These are phyloP conservation scores for Daldinia childiae DNA, from an alignment of 495 filamentous ascomycete genomes.

Conservation along the genomic window DNA sequence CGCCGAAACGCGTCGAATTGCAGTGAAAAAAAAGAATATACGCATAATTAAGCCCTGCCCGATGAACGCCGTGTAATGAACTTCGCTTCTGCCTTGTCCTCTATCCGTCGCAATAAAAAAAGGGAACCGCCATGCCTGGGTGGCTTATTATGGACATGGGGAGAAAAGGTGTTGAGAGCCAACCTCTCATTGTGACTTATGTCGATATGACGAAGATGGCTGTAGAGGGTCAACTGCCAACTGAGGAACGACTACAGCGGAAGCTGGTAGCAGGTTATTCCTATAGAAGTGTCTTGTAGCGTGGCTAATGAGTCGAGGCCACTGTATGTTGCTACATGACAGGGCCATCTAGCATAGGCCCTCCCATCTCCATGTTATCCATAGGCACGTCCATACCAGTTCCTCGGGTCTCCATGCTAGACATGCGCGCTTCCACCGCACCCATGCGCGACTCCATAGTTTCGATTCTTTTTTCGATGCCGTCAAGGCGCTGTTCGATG, in stretches of 20 bases:
- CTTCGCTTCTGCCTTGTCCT: slow-evolving; percentile 13
- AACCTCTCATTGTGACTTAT: not conserved
- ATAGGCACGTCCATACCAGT: slow-evolving; percentile 56
- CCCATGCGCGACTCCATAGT: slow-evolving; percentile 53
- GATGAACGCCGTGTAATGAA: slow-evolving; percentile 26
- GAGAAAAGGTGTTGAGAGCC: not conserved
- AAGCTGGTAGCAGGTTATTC: not conserved
- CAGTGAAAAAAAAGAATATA: slow-evolving; percentile 15
- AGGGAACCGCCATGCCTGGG: not conserved
- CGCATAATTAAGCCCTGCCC: slow-evolving; percentile 27
- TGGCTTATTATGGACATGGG: not conserved
- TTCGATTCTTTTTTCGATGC: slow-evolving; percentile 56
- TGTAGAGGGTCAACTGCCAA: not conserved
- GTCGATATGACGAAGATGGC: not conserved
- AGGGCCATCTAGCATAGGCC: slow-evolving; percentile 39
- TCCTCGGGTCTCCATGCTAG: slow-evolving; percentile 52
- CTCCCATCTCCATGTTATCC: slow-evolving; percentile 56
- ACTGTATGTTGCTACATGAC: slow-evolving; percentile 37
- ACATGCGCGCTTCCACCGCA: slow-evolving; percentile 53
- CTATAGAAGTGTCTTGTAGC: not conserved
- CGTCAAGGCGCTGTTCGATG: slow-evolving; percentile 48
- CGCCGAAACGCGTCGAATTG: slow-evolving; percentile 25
- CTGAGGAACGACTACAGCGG: not conserved
- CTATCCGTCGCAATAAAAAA: slow-evolving; percentile 11
- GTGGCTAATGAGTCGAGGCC: not conserved